A percentile compares a stretch with the other conserved stretches of the same genome.
phyloP scores from a whole-genome alignment of 2,329 filamentous ascomycete genomes.

The Polychaeton citri region DNA sequence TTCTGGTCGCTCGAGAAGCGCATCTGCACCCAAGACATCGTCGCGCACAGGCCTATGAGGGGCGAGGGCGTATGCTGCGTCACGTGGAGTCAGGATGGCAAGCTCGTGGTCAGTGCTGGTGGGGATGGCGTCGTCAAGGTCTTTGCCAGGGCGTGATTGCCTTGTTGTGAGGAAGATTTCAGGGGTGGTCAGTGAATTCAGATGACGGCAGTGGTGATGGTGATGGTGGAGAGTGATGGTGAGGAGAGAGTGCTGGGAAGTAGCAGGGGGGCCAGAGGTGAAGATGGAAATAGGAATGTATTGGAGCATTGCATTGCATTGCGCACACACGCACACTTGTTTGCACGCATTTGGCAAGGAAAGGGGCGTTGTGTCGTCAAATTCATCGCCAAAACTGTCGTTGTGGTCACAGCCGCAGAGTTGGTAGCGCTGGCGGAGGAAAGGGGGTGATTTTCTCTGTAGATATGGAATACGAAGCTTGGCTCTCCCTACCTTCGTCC shows the following conservation, averaged over 20 bases:
- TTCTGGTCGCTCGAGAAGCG: constrained; percentile 98
- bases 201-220: too few species aligned
- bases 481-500: too few species aligned
- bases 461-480: too few species aligned
- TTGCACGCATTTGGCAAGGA: not conserved
- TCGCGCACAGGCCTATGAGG: constrained; percentile 82
- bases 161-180: not conserved
- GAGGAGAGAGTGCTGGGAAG: not conserved
- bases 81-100: constrained; percentile 89
- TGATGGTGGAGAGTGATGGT: not conserved
- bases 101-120: constrained; percentile 87
- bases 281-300: not conserved
- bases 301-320: not conserved
- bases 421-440: too few species aligned
- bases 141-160: constrained; percentile 32
- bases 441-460: too few species aligned
- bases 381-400: too few species aligned
- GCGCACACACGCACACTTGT: too few species aligned
- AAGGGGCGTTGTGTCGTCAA: too few species aligned
- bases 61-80: constrained; percentile 91
- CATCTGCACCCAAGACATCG: constrained; percentile 89
- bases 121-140: constrained; percentile 96
- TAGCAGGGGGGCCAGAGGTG: not conserved
- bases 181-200: too few species aligned
- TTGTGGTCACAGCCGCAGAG: too few species aligned